Evolutionary conservation across 768 basidiomycete genomes (phyloP).

Genomic region (Suillus lakei): DNA sequence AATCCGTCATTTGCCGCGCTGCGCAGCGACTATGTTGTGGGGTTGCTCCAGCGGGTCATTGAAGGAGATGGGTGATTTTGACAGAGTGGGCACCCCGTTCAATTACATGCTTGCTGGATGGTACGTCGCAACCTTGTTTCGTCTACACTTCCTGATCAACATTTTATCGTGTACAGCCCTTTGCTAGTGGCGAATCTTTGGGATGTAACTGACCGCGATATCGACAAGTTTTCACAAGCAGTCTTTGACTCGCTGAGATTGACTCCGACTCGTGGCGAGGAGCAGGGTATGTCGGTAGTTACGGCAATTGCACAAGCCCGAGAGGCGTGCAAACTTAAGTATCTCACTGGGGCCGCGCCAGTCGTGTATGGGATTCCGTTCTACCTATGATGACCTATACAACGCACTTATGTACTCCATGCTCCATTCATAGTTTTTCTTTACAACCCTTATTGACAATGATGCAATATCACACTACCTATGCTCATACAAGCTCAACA

Average conservation of each 20-base stretch:
- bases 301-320: slow-evolving; percentile 81
- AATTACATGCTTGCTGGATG: slow-evolving; percentile 98
- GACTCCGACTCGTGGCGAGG: slow-evolving; percentile 29
- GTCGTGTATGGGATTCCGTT: slow-evolving; percentile 97
- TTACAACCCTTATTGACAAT: neutral
- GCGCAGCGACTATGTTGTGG: slow-evolving; percentile 97
- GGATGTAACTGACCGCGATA: slow-evolving; percentile 98
- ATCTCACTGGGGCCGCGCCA: slow-evolving; percentile 93
- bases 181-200: slow-evolving; percentile 93
- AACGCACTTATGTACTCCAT: neutral
- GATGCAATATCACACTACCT: neutral
- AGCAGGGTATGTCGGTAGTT: slow-evolving; percentile 54
- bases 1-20: slow-evolving; percentile 78
- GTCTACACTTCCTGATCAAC: neutral
- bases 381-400: slow-evolving; percentile 53
- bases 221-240: slow-evolving; percentile 87
- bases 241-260: slow-evolving; percentile 80
- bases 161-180: slow-evolving; percentile 57
- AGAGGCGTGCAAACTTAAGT: slow-evolving; percentile 85
- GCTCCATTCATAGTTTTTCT: neutral
- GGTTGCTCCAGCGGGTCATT: slow-evolving; percentile 95
- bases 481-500: neutral
- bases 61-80: slow-evolving; percentile 92
- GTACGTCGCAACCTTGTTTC: slow-evolving; percentile 50
- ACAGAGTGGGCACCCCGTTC: slow-evolving; percentile 88